These are phyloP conservation scores for Apiotrichum akiyoshidainum DNA, from an alignment of 1,284 basidiomycete genomes.

Conservation along the genomic window DNA sequence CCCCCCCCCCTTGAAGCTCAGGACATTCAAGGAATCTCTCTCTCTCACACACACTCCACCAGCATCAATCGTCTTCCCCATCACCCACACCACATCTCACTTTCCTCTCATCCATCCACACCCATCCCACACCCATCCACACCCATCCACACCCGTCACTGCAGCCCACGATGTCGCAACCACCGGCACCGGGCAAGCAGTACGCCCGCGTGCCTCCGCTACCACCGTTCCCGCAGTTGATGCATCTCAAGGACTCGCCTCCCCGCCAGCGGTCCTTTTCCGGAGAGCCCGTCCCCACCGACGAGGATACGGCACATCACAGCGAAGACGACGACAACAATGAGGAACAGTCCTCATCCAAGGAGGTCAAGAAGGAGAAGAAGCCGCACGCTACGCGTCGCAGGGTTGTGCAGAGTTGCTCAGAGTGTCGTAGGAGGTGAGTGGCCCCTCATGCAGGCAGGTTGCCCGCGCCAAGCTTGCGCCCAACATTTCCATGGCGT, in stretches of 20 bases:
- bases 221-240: constrained; percentile 40
- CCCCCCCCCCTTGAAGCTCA: too few species aligned
- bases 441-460: background rate
- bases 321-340: constrained; percentile 28
- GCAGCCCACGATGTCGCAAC: constrained; percentile 27
- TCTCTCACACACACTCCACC: too few species aligned
- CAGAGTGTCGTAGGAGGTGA: constrained; percentile 48
- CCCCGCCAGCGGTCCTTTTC: constrained; percentile 12
- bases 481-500: background rate
- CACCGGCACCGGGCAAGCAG: constrained; percentile 29
- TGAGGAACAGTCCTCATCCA: constrained; percentile 13
- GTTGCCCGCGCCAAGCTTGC: background rate
- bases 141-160: background rate
- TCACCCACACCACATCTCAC: too few species aligned
- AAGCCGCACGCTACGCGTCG: constrained; percentile 43
- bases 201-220: constrained; percentile 32
- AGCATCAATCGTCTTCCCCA: too few species aligned
- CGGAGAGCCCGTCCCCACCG: constrained; percentile 7
- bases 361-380: constrained; percentile 35
- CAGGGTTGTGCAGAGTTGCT: constrained; percentile 51
- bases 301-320: constrained; percentile 12
- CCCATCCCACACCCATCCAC: constrained; percentile 1
- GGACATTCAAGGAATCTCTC: too few species aligned
- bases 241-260: constrained; percentile 31
- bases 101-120: background rate